Conservation (phyloP, 805 yeast species). For the Candida tallmaniae region DNA sequence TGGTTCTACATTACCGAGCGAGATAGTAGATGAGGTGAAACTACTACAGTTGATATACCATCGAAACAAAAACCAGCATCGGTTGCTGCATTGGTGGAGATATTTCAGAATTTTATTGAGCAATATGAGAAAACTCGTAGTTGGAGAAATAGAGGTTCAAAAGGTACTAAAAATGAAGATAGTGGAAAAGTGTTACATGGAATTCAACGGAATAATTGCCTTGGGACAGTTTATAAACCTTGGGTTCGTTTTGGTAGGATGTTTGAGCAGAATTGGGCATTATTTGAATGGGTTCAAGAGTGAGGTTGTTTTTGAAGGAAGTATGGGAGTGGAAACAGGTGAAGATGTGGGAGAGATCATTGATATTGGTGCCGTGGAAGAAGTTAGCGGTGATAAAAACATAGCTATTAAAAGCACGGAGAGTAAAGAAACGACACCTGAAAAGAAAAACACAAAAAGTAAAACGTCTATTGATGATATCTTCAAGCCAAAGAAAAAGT, state of each 20-base stretch:
- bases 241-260: conserved; percentile 66
- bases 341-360: conserved; percentile 14
- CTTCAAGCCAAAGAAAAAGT: neutral
- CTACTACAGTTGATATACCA: conserved; percentile 62
- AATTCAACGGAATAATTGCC: conserved; percentile 63
- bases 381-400: conserved; percentile 5
- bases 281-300: too few species aligned
- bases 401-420: conserved; percentile 7
- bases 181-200: conserved; percentile 47
- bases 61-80: conserved; percentile 74
- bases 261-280: conserved; percentile 33
- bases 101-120: conserved; percentile 62
- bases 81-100: conserved; percentile 73
- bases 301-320: neutral
- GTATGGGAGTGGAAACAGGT: conserved; percentile 1
- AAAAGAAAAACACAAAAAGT: neutral
- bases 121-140: conserved; percentile 35
- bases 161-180: conserved; percentile 19
- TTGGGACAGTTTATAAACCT: conserved; percentile 71
- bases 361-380: neutral
- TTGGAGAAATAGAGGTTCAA: conserved; percentile 5
- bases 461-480: neutral
- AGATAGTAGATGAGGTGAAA: conserved; percentile 47
- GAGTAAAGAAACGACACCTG: conserved; percentile 5
- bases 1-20: too few species aligned